Conservation (phyloP, 106 monocot species). For the Hemerocallis citrina region DNA sequence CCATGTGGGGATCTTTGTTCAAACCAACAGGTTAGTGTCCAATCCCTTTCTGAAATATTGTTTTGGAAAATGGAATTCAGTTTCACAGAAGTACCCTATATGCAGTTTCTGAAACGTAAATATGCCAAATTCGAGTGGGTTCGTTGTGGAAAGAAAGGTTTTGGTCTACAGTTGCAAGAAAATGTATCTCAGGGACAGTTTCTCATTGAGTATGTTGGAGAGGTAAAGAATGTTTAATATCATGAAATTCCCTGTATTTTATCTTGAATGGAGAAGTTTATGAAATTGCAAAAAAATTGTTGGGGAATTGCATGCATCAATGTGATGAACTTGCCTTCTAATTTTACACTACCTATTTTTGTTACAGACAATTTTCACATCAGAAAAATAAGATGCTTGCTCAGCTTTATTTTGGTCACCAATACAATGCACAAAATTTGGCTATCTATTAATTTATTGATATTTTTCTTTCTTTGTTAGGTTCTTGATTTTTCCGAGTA, state of each 20-base stretch:
- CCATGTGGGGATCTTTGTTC: slow-evolving; percentile 91
- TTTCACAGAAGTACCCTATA: neutral
- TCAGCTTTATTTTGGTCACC: no score
- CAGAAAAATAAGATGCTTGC: no score
- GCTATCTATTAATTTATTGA: no score
- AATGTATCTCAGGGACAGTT: slow-evolving; percentile 60
- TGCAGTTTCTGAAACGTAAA: slow-evolving; percentile 84
- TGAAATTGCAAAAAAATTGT: neutral
- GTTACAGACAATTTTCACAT: no score
- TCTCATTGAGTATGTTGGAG: slow-evolving; percentile 99
- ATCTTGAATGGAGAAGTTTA: neutral
- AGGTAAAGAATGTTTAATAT: slow-evolving; percentile 33
- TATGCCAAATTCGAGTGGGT: slow-evolving; percentile 78
- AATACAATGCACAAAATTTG: no score
- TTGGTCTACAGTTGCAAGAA: slow-evolving; percentile 68
- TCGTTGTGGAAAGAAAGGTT: slow-evolving; percentile 84
- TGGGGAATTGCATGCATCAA: neutral
- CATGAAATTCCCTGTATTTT: neutral
- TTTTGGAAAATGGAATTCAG: neutral
- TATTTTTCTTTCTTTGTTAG: slow-evolving; percentile 15
- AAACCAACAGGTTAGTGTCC: slow-evolving; percentile 88
- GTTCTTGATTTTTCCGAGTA: slow-evolving; percentile 82
- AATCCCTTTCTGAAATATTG: slow-evolving; percentile 1
- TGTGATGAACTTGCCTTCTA: neutral
- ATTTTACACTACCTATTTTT: no score